Evolutionary conservation across 345 rosid species (phyloP).

Genomic region (Triadica sebifera): DNA sequence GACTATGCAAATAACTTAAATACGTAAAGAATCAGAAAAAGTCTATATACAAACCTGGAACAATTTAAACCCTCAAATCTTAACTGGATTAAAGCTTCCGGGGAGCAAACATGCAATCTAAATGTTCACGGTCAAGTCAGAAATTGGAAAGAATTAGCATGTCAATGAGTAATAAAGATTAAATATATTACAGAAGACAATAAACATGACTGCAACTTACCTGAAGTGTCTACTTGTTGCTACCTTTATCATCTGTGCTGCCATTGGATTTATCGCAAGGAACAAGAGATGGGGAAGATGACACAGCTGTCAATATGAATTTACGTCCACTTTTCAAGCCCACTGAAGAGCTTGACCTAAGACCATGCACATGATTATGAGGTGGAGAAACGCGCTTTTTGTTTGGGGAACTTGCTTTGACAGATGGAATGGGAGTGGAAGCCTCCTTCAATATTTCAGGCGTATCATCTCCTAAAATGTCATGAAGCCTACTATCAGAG

Average conservation of each 20-base stretch:
- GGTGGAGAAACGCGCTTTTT: conserved; percentile 59
- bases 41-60: conserved; percentile 2
- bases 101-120: not conserved
- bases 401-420: conserved; percentile 51
- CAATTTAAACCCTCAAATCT: not conserved
- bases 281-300: conserved; percentile 58
- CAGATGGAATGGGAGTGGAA: conserved; percentile 32
- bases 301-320: conserved; percentile 52
- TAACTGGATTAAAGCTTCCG: conserved; percentile 1
- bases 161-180: not conserved
- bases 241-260: conserved; percentile 19
- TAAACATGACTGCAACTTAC: conserved; percentile 9
- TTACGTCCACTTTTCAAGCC: conserved; percentile 50
- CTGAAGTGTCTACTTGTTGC: conserved; percentile 10
- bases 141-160: not conserved
- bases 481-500: conserved; percentile 11
- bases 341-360: conserved; percentile 37
- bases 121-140: not conserved
- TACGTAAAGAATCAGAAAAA: not conserved
- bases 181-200: no score
- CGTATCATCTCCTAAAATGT: conserved; percentile 43
- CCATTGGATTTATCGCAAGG: conserved; percentile 38
- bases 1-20: not conserved
- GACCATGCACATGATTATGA: conserved; percentile 20
- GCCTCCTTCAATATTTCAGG: conserved; percentile 49